Percentiles rank a stretch among this genome's conserved stretches.
These are phyloP conservation scores for Teratosphaeria epicoccoides DNA, from an alignment of 2,329 filamentous ascomycete species.

Conservation along the genomic window DNA sequence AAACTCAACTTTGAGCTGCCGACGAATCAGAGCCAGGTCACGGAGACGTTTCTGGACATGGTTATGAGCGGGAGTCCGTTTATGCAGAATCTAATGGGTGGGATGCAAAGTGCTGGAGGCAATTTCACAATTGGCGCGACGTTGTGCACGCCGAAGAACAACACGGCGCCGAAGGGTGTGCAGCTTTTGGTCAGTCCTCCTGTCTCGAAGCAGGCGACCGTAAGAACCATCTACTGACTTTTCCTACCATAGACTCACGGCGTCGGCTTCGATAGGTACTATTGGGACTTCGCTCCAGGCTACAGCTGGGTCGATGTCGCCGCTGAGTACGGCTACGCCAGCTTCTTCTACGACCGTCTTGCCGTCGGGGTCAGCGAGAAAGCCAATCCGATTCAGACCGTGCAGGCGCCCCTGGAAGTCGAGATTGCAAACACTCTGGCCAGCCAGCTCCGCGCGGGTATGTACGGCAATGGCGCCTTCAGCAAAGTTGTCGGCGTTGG, in stretches of 20 bases:
- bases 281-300: constrained; percentile 20
- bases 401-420: constrained; percentile 30
- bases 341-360: constrained; percentile 35
- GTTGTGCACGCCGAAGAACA: constrained; percentile 1
- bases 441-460: constrained; percentile 20
- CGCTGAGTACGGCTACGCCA: constrained; percentile 28
- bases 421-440: constrained; percentile 28
- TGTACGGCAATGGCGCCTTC: constrained; percentile 21
- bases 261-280: constrained; percentile 28
- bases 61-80: constrained; percentile 13
- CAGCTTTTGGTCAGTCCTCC: constrained; percentile 24
- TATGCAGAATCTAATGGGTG: not conserved
- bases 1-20: constrained; percentile 20
- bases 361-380: constrained; percentile 29
- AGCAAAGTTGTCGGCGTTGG: constrained; percentile 30
- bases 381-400: constrained; percentile 29
- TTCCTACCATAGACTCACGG: constrained; percentile 24
- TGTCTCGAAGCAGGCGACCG: not conserved
- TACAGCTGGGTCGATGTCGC: constrained; percentile 35
- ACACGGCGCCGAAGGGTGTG: constrained; percentile 13
- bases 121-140: constrained; percentile 1
- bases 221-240: not conserved
- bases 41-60: constrained; percentile 16
- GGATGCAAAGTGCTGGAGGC: not conserved
- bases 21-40: constrained; percentile 19